Conservation (phyloP, 2,329 filamentous ascomycete species). For the Metarhizium anisopliae region DNA sequence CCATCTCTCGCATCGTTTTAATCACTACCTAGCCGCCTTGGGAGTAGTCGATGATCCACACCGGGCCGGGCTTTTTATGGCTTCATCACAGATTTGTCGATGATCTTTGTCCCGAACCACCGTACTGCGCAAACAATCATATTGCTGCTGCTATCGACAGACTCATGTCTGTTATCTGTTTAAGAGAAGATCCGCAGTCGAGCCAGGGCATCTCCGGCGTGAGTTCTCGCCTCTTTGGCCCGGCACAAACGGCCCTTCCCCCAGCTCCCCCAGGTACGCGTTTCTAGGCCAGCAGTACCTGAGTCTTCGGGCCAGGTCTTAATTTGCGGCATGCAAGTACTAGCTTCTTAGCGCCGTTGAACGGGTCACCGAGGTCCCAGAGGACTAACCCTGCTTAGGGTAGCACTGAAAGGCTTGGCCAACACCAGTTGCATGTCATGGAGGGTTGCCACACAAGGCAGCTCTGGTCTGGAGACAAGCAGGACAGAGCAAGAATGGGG, state of each 20-base stretch:
- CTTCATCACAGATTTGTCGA: neutral
- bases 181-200: neutral
- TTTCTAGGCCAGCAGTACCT: slow-evolving; percentile 2
- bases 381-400: slow-evolving; percentile 8
- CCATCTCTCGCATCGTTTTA: slow-evolving; percentile 3
- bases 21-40: slow-evolving; percentile 4
- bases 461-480: neutral
- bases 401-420: slow-evolving; percentile 9
- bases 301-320: neutral
- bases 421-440: neutral
- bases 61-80: slow-evolving; percentile 3
- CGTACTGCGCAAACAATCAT: neutral
- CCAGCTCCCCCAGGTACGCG: slow-evolving; percentile 4
- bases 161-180: neutral
- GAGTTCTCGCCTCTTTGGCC: neutral
- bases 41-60: slow-evolving; percentile 5
- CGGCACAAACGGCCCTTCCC: neutral
- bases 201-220: neutral
- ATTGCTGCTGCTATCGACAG: neutral
- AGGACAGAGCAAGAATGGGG: neutral
- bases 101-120: neutral
- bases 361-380: slow-evolving; percentile 6
- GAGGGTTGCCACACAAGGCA: slow-evolving; percentile 3
- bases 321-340: neutral
- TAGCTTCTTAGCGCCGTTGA: slow-evolving; percentile 4